Percentiles rank a stretch among this genome's conserved stretches.
These are phyloP conservation scores for Iris macrosiphon DNA, from an alignment of 106 monocot genomes.

Conservation along the genomic window DNA sequence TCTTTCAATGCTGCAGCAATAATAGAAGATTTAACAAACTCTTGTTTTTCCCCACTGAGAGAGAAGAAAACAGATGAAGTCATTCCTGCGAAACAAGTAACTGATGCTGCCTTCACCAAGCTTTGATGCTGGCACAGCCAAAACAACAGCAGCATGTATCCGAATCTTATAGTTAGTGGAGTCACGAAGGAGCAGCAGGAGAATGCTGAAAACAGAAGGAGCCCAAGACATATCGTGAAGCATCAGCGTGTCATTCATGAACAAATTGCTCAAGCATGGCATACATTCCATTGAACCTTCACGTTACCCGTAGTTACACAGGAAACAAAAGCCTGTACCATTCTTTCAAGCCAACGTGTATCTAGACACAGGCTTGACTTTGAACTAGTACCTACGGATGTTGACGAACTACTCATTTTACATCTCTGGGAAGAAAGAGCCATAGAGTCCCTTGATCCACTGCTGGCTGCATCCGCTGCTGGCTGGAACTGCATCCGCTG, in stretches of 20 bases:
- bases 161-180: conserved; percentile 97
- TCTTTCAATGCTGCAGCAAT: conserved; percentile 61
- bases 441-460: conserved; percentile 4
- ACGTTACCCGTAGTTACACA: conserved; percentile 99
- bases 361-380: conserved; percentile 15
- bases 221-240: conserved; percentile 68
- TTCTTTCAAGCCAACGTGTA: conserved; percentile 76
- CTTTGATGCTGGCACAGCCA: conserved; percentile 79
- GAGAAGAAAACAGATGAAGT: conserved; percentile 44
- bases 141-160: conserved; percentile 91
- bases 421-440: not conserved
- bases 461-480: too few relatives aligned
- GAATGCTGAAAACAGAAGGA: conserved; percentile 87
- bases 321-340: conserved; percentile 94
- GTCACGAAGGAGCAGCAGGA: conserved; percentile 86
- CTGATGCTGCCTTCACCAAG: conserved; percentile 78
- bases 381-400: conserved; percentile 9
- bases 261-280: conserved; percentile 96
- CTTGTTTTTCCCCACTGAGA: conserved; percentile 46
- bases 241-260: conserved; percentile 71
- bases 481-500: too few relatives aligned
- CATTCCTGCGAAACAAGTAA: conserved; percentile 77
- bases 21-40: conserved; percentile 47
- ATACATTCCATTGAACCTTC: conserved; percentile 99
- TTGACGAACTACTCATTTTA: not conserved